Evolutionary conservation across 2,329 filamentous ascomycete species (phyloP).

Genomic region (Aureobasidium sp.): DNA sequence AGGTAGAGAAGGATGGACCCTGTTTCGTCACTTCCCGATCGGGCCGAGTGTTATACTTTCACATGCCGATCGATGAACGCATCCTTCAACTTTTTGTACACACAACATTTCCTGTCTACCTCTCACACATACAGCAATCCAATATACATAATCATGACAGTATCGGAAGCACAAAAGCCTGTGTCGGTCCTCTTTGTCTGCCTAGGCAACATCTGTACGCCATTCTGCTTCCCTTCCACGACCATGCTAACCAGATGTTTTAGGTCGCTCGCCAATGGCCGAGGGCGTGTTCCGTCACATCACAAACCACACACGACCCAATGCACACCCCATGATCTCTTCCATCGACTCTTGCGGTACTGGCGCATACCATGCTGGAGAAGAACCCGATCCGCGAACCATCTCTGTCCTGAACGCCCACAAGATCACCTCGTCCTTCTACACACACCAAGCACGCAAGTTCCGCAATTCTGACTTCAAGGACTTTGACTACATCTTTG

Average conservation of each 20-base stretch:
- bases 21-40: neutral
- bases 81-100: constrained; percentile 1
- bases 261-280: constrained; percentile 74
- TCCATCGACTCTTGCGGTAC: constrained; percentile 86
- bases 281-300: constrained; percentile 84
- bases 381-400: constrained; percentile 70
- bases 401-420: constrained; percentile 68
- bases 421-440: constrained; percentile 59
- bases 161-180: constrained; percentile 21
- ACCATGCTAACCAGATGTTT: neutral
- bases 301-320: constrained; percentile 47
- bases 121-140: too few relatives aligned
- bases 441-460: constrained; percentile 69
- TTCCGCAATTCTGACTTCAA: constrained; percentile 66
- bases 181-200: constrained; percentile 88
- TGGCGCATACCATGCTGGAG: constrained; percentile 69
- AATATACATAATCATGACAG: neutral
- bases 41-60: neutral
- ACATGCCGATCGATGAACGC: constrained; percentile 6
- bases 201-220: constrained; percentile 78
- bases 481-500: constrained; percentile 86
- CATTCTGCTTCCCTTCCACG: neutral
- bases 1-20: neutral
- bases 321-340: constrained; percentile 47
- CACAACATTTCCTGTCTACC: neutral